Evolutionary conservation across 257 asterid genomes (phyloP), one percentile per base, ranked within the genome.

Genomic region (Penstemon eatonii): DNA sequence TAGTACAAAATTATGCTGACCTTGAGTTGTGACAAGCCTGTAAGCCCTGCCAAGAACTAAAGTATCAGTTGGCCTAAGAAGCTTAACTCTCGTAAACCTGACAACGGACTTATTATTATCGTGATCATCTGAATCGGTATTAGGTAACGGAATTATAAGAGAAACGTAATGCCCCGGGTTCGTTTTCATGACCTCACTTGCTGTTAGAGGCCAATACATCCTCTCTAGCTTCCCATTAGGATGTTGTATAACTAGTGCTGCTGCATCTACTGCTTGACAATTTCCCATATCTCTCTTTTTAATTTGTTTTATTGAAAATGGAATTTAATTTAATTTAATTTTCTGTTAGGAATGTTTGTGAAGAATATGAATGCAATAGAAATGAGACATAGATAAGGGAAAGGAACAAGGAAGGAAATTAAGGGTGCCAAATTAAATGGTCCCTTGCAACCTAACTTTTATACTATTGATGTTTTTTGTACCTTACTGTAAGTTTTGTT

Each of bases 91-190:
- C 2, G 89, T 85, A 71, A 78, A 81, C 19, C 81, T 66, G 11
- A 85, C 78, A 1, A 25, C 33, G 33, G 33, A 0, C 33, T 25
- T 25, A 25, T 25, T 2, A 25, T 25, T 15, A 25, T 25, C 33
- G 33, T 25, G 33, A 25, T 25, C 33, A 25, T 25, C 33, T 25
- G 33, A 25, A 25, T 25, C 33, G 33, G 0, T 25, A 25, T 25
- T 25, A 25, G 33, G 33, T 25, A 25, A 25, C 33, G 33, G 33
- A 25, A 25, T 92, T 0, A 92, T 89, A 25, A 89, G 89, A 13
- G 98, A 87, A 41, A 92, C 96, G 53, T 87, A 86, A 64, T 92
- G 96, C 1, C 96, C 98, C 1, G 98, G 96, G 75, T 92, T 82
- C 71, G 80, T 66, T 70, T 84, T 87, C 96, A 92, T 89, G 50